Conservation (phyloP, 2,329 filamentous ascomycete species). For the Fusarium torulosum region DNA sequence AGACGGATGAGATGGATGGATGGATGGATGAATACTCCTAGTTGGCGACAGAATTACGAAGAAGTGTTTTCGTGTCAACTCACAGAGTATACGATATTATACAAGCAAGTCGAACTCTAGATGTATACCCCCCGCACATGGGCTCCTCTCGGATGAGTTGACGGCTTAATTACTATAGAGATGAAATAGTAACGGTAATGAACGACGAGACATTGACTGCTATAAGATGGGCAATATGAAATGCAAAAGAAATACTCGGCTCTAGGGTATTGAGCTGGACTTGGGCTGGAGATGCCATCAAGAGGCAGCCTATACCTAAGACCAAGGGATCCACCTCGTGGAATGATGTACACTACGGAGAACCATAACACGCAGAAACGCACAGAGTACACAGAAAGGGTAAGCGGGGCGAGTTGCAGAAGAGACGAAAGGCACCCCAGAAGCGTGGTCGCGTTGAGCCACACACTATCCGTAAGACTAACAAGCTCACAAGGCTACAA, state of each 20-base stretch:
- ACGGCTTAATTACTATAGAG: not conserved
- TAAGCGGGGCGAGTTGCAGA: conserved; percentile 21
- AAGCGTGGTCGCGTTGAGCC: conserved; percentile 23
- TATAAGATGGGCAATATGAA: no score
- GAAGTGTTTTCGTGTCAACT: conserved; percentile 10
- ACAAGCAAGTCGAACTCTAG: conserved; percentile 1
- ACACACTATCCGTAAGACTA: not conserved
- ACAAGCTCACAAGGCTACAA: conserved; percentile 9
- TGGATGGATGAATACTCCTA: conserved; percentile 43
- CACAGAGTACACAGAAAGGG: conserved; percentile 14
- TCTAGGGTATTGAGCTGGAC: conserved; percentile 7
- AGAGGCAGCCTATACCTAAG: conserved; percentile 5
- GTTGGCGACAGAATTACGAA: conserved; percentile 10
- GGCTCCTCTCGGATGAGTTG: not conserved
- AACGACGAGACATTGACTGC: no score
- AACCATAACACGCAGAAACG: conserved; percentile 20
- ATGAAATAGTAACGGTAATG: not conserved
- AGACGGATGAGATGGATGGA: conserved; percentile 30
- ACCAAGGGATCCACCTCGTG: conserved; percentile 2
- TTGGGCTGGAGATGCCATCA: not conserved
- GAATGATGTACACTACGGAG: conserved; percentile 23
- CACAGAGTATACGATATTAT: not conserved
- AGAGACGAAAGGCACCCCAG: conserved; percentile 8
- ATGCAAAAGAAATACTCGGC: not conserved
- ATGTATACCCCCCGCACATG: not conserved